Percentiles rank a stretch among this genome's conserved stretches.
Evolutionary conservation across 1,139 yeast genomes (phyloP).

Genomic region (Casaregolazyma lundiana): DNA sequence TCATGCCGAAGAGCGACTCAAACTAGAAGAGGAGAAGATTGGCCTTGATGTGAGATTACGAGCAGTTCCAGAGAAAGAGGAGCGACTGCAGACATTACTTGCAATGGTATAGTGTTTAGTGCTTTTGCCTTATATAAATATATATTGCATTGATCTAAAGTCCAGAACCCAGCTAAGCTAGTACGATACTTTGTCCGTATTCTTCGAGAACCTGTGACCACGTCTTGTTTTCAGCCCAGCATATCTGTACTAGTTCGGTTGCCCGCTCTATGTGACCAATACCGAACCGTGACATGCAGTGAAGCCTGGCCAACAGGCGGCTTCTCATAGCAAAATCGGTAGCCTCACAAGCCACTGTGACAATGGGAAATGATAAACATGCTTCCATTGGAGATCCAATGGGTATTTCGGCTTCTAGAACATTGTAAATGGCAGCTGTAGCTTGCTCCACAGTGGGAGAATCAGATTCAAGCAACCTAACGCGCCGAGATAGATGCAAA

Average conservation of each 20-base stretch:
- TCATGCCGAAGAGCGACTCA: constrained; percentile 63
- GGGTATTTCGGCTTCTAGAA: constrained; percentile 40
- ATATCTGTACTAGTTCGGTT: constrained; percentile 42
- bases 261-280: constrained; percentile 44
- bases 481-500: constrained; percentile 49
- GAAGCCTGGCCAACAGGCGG: constrained; percentile 39
- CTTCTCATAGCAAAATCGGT: constrained; percentile 35
- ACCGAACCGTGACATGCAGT: constrained; percentile 42
- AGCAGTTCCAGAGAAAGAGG: constrained; percentile 62
- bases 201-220: constrained; percentile 32
- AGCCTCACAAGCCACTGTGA: constrained; percentile 55
- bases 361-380: constrained; percentile 49
- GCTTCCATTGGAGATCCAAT: constrained; percentile 46
- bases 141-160: constrained; percentile 1
- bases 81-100: constrained; percentile 44
- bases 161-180: constrained; percentile 19
- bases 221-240: constrained; percentile 39
- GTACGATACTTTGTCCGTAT: constrained; percentile 27
- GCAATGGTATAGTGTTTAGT: constrained; percentile 10
- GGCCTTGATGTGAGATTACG: constrained; percentile 59
- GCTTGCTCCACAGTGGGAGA: constrained; percentile 44
- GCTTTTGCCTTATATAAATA: background rate
- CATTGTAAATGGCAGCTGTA: constrained; percentile 39
- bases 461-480: constrained; percentile 40
- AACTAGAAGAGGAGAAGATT: constrained; percentile 67